Conservation (phyloP, 164 flowering plant species). For the Protea cynaroides region DNA sequence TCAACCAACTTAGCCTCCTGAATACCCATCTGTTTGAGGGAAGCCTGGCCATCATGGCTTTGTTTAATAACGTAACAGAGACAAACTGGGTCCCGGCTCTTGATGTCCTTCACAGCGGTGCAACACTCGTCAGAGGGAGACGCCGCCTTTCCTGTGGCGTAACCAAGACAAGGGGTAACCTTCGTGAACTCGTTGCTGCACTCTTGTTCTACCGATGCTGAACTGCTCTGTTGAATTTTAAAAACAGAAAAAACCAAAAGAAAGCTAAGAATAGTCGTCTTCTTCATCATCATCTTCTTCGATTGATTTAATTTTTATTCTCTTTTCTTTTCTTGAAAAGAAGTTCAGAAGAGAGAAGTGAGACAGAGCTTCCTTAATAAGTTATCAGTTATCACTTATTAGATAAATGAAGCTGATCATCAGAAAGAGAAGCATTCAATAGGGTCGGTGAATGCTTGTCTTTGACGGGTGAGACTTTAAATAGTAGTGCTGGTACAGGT, state of each 20-base stretch:
- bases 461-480: too few relatives aligned
- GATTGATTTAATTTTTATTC: too few relatives aligned
- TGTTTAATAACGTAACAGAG: conserved; percentile 51
- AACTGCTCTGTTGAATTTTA: not conserved
- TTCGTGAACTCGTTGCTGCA: conserved; percentile 37
- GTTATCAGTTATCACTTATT: too few relatives aligned
- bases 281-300: not conserved
- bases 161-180: conserved; percentile 46
- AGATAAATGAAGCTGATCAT: too few relatives aligned
- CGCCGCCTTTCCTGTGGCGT: conserved; percentile 41
- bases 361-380: too few relatives aligned
- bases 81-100: conserved; percentile 40
- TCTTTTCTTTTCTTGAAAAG: not conserved
- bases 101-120: conserved; percentile 27
- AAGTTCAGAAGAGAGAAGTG: too few relatives aligned
- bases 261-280: not conserved
- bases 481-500: too few relatives aligned
- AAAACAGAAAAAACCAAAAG: not conserved
- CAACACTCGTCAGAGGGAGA: conserved; percentile 59
- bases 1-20: conserved; percentile 43
- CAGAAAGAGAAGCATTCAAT: too few relatives aligned
- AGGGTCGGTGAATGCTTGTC: too few relatives aligned
- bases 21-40: conserved; percentile 47
- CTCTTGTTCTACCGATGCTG: conserved; percentile 12
- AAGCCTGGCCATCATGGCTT: conserved; percentile 32